Conservation (phyloP, 805 yeast genomes). For the Starmerella lactis-condensi region DNA sequence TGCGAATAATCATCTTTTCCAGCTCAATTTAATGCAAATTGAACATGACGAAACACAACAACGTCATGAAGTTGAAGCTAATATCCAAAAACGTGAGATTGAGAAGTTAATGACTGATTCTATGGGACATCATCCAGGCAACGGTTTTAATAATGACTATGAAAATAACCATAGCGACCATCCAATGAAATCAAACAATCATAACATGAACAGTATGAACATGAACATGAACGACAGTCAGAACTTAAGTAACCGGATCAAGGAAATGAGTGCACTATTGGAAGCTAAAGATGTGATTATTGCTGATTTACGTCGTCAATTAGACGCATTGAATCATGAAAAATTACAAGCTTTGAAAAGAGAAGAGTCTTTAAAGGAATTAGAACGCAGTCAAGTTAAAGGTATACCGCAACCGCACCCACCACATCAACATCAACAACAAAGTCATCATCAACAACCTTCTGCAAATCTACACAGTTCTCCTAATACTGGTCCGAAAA, state of each 20-base stretch:
- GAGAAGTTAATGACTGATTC: conserved; percentile 27
- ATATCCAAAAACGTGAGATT: conserved; percentile 30
- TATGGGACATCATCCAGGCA: conserved; percentile 22
- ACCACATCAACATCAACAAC: no score
- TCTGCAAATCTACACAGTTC: no score
- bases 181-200: no score
- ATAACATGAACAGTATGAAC: conserved; percentile 18
- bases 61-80: conserved; percentile 32
- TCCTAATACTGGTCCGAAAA: no score
- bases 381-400: no score
- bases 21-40: conserved; percentile 27
- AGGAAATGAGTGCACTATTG: conserved; percentile 29
- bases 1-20: conserved; percentile 19
- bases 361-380: no score
- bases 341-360: no score
- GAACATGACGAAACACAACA: conserved; percentile 29
- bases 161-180: no score
- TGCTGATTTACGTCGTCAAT: conserved; percentile 13
- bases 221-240: conserved; percentile 22
- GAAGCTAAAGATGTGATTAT: conserved; percentile 24
- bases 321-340: conserved; percentile 17
- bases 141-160: no score
- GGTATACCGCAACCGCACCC: no score
- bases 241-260: conserved; percentile 27
- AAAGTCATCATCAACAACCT: no score